These are phyloP conservation scores for Penicillium sp. DNA, from an alignment of 2,329 filamentous ascomycete genomes.

Conservation along the genomic window DNA sequence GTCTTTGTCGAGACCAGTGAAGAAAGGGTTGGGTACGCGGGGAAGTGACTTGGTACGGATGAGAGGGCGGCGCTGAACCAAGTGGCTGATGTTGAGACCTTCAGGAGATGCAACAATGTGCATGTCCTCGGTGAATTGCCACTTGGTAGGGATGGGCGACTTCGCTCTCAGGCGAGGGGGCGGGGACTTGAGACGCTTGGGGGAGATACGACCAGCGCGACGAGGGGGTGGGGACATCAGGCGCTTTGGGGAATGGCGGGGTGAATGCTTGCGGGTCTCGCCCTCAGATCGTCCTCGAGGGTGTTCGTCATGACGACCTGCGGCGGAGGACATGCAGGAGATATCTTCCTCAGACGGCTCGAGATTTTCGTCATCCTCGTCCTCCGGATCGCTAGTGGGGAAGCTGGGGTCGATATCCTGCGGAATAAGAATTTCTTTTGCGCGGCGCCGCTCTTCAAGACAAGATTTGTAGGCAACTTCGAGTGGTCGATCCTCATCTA, in stretches of 20 bases:
- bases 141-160: conserved; percentile 48
- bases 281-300: conserved; percentile 44
- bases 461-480: conserved; percentile 90
- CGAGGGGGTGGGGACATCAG: conserved; percentile 55
- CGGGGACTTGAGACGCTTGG: conserved; percentile 68
- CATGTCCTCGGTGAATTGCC: conserved; percentile 39
- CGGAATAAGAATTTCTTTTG: conserved; percentile 79
- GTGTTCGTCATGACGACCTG: conserved; percentile 47
- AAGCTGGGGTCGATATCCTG: conserved; percentile 98
- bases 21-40: conserved; percentile 70
- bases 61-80: conserved; percentile 64
- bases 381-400: conserved; percentile 87
- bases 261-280: conserved; percentile 53
- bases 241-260: conserved; percentile 61
- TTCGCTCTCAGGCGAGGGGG: conserved; percentile 57
- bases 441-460: conserved; percentile 74
- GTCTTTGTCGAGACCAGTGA: conserved; percentile 36
- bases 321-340: conserved; percentile 58
- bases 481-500: conserved; percentile 92
- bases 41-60: conserved; percentile 85
- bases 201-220: conserved; percentile 57
- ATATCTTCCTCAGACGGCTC: conserved; percentile 58
- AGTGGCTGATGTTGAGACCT: conserved; percentile 53
- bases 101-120: conserved; percentile 46
- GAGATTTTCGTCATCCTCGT: conserved; percentile 77